A percentile compares a stretch with the other conserved stretches of the same genome.
phyloP scores from a whole-genome alignment of 257 asterid species.

The Solanum medicagineum region DNA sequence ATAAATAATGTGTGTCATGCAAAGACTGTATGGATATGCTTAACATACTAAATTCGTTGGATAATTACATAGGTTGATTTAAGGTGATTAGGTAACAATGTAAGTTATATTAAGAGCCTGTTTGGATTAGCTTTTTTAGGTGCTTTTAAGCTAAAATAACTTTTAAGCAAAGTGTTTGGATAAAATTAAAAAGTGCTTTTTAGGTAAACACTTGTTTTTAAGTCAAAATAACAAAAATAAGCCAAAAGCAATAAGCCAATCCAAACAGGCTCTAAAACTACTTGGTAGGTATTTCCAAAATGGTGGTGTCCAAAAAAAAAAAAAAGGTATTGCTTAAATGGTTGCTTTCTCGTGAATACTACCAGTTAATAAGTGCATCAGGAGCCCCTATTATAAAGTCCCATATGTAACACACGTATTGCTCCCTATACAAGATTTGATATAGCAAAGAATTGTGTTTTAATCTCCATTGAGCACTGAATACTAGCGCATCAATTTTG shows the following conservation, averaged over 20 bases:
- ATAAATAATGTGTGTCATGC: neutral
- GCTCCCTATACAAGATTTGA: neutral
- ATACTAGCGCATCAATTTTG: neutral
- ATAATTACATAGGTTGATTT: neutral
- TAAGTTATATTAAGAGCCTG: neutral
- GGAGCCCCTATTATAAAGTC: neutral
- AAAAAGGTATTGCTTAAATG: neutral
- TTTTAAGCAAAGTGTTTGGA: too few species aligned
- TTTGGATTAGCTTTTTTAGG: too few species aligned
- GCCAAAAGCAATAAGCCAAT: too few species aligned
- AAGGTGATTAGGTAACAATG: neutral
- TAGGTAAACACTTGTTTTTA: too few species aligned
- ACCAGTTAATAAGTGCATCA: neutral
- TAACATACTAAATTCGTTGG: neutral
- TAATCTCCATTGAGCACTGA: neutral
- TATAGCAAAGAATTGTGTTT: neutral
- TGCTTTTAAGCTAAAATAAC: too few species aligned
- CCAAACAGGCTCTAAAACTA: too few species aligned
- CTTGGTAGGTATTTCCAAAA: neutral
- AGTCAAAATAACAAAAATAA: too few species aligned
- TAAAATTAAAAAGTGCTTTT: too few species aligned
- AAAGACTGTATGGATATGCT: neutral
- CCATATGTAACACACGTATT: neutral
- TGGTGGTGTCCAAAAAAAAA: too few species aligned
- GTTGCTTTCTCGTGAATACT: neutral